Percentiles rank a stretch among this genome's conserved stretches.
Evolutionary conservation across 225 moss, liverwort and hornwort species (phyloP).

Genomic region (Physcomitrellopsis africana): DNA sequence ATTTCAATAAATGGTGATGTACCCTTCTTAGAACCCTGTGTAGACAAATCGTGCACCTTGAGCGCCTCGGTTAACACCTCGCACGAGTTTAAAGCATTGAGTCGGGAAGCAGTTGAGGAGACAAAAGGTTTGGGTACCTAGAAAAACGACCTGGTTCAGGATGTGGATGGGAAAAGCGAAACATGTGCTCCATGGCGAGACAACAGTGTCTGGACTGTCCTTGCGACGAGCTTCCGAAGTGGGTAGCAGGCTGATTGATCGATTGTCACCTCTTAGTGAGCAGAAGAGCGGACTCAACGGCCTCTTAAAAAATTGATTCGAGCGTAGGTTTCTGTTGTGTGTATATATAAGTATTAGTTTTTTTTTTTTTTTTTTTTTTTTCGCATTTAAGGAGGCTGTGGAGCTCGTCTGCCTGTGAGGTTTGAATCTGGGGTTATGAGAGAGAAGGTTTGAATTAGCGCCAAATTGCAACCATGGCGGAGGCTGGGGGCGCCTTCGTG

Average conservation of each 20-base stretch:
- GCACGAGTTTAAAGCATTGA: too few species aligned
- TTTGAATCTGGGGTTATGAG: slow-evolving; percentile 18
- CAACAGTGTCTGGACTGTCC: background rate
- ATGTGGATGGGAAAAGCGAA: background rate
- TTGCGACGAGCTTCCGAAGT: background rate
- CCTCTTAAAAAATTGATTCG: too few species aligned
- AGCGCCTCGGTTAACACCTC: too few species aligned
- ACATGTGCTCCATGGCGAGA: background rate
- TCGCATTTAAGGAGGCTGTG: background rate
- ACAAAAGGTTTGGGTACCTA: background rate
- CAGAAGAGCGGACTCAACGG: too few species aligned
- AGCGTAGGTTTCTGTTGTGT: too few species aligned
- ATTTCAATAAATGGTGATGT: too few species aligned
- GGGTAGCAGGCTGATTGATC: background rate
- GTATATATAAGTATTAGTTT: too few species aligned
- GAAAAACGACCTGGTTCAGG: background rate
- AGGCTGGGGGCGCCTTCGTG: slow-evolving; percentile 88
- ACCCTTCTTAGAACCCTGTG: too few species aligned
- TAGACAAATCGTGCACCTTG: too few species aligned
- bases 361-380: too few species aligned
- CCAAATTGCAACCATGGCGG: slow-evolving; percentile 61
- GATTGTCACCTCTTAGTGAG: background rate
- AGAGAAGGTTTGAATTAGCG: background rate
- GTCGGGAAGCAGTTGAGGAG: background rate
- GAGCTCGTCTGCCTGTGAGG: background rate